Conservation (phyloP, 2,329 filamentous ascomycete species). For the Trichocomaceae sp. region DNA sequence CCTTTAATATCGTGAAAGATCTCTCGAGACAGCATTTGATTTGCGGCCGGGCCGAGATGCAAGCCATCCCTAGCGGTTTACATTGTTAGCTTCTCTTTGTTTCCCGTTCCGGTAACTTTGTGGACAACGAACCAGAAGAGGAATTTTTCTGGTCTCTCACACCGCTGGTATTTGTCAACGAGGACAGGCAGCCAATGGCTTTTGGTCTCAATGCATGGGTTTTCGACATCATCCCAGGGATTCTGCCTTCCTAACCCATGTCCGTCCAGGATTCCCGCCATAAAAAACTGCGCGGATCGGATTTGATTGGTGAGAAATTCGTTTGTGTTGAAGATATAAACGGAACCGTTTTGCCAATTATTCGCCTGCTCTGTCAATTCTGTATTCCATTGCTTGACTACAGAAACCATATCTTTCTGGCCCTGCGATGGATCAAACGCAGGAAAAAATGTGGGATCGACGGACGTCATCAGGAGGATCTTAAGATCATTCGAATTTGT, state of each 20-base stretch:
- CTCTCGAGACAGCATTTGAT: conserved; percentile 32
- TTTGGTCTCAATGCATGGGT: conserved; percentile 27
- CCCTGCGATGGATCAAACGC: conserved; percentile 22
- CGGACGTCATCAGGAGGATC: conserved; percentile 32
- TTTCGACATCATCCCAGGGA: conserved; percentile 31
- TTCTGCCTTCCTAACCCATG: conserved; percentile 27
- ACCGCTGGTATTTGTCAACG: conserved; percentile 18
- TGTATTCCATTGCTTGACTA: conserved; percentile 31
- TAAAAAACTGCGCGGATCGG: conserved; percentile 32
- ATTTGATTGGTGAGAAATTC: conserved; percentile 34
- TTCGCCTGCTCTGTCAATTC: conserved; percentile 24
- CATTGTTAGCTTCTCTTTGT: conserved; percentile 14
- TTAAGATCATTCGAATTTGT: conserved; percentile 26
- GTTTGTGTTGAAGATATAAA: conserved; percentile 37
- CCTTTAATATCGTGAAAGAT: conserved; percentile 33
- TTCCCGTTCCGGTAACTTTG: conserved; percentile 6
- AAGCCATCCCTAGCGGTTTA: conserved; percentile 33
- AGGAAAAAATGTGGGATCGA: conserved; percentile 37
- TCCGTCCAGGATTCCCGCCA: conserved; percentile 29
- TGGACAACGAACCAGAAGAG: conserved; percentile 32
- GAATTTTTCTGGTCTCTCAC: conserved; percentile 32
- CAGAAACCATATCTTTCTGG: conserved; percentile 29
- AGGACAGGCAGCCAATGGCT: conserved; percentile 22
- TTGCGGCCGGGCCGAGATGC: conserved; percentile 33
- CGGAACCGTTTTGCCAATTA: conserved; percentile 28